Base-by-base conservation (phyloP, 2,329 filamentous ascomycete genomes). In the Sphaerulina vaccinii region DNA sequence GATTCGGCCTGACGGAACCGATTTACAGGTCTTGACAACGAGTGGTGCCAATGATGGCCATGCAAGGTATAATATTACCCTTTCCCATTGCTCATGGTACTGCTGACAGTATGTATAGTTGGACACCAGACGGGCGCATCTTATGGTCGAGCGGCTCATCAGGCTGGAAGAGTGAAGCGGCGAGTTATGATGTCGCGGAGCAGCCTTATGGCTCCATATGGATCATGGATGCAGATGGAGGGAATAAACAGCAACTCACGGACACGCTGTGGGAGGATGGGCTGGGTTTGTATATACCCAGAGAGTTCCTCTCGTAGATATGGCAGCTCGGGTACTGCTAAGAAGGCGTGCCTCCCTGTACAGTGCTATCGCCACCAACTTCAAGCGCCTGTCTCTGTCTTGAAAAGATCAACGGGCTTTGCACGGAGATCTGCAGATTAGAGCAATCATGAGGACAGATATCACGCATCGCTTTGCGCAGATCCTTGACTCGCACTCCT, bases 141-240 rank as follows among this genome's bases (percentile, higher is more conserved):
- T 13, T 21, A 9, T 52, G 21, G 5, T 38, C 29, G n/a, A 52
- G 35, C 18, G 42, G 40, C 18, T 33, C 23, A 13, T 51, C 40
- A 8, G 49, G 51, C 11, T 49, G 39, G 39, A 29, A 21, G 38
- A 22, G 22, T 38, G 51, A 53, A 39, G 42, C 40, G 9, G 37
- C 21, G 6, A 37, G 18, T 5, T 49, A 53, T 29, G 27, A 38
- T 33, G 11, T n/a, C 10, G 35, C 42, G 1, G 40, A 49, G 40
- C 53, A 53, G 16, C 53, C 53, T 10, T 46, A 56, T 15, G 49
- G 50, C 4, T 15, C 49, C 10, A 37, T 53, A 5, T 38, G 33
- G 33, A 43, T 52, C 15, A 46, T 56, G 54, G 50, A 50, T 48
- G 50, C 41, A 18, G 50, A 56, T 43, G 50, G 54, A 1, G 29